Percentiles rank a stretch among this genome's conserved stretches.
These are phyloP conservation scores for Candida verbasci DNA, from an alignment of 805 yeast genomes.

Conservation along the genomic window DNA sequence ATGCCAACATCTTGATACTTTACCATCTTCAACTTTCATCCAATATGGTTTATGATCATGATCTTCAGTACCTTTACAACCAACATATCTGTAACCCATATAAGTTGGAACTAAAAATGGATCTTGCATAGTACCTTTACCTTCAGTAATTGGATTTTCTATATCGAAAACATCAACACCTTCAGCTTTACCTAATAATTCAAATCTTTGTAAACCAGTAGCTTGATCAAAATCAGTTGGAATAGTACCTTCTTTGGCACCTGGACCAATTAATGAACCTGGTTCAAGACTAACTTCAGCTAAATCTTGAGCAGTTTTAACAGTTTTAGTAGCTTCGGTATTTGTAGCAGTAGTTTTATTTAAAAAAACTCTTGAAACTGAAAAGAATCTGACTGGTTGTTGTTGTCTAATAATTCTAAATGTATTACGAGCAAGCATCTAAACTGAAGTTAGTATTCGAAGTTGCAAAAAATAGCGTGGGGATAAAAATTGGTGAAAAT, in stretches of 20 bases:
- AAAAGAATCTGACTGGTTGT: slow-evolving; percentile 28
- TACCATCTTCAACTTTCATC: slow-evolving; percentile 80
- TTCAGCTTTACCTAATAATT: slow-evolving; percentile 87
- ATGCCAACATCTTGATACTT: slow-evolving; percentile 96
- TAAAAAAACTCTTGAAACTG: slow-evolving; percentile 28
- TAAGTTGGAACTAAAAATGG: slow-evolving; percentile 89
- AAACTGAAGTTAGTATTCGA: slow-evolving; percentile 6
- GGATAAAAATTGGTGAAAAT: too few species aligned
- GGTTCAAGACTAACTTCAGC: slow-evolving; percentile 71
- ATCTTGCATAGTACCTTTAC: slow-evolving; percentile 85
- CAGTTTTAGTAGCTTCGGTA: slow-evolving; percentile 45
- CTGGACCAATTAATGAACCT: slow-evolving; percentile 78
- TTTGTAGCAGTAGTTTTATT: slow-evolving; percentile 25
- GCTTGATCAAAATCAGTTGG: slow-evolving; percentile 96
- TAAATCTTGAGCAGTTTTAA: slow-evolving; percentile 60
- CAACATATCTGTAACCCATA: slow-evolving; percentile 91
- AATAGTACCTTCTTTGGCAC: slow-evolving; percentile 79
- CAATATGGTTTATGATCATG: slow-evolving; percentile 89
- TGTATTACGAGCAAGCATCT: slow-evolving; percentile 32
- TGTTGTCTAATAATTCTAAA: slow-evolving; percentile 28
- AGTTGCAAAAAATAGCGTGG: too few species aligned
- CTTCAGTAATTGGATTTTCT: slow-evolving; percentile 81
- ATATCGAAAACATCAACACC: slow-evolving; percentile 93
- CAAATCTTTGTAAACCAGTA: slow-evolving; percentile 97
- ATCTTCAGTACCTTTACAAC: slow-evolving; percentile 95